Evolutionary conservation across 1,139 yeast species (phyloP), one percentile per base, ranked within the genome.

Genomic region (Taiozyma sp.): DNA sequence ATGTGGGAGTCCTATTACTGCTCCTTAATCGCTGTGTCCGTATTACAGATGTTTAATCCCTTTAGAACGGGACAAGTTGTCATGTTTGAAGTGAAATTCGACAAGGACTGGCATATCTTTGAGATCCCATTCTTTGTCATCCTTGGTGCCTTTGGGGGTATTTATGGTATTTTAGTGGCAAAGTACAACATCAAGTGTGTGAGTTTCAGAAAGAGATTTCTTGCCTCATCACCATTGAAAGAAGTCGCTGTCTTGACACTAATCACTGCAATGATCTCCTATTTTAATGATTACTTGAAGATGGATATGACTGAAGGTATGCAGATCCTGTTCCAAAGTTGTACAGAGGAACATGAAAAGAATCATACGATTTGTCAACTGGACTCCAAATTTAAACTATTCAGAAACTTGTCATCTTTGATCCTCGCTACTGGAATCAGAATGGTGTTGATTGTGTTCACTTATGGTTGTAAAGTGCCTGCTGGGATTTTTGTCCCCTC

Each of bases 231-330:
- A 60, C 88, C 88, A 0, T 67, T 88, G 1, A 76, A 80, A 48
- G 99, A 95, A 66, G 95, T 89, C 2, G 68, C 83, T 1, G 53
- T 79, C 1, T 68, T 95, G 46, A 81, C 96, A 0, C 59, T 80
- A 0, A 65, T 89, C 14, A 88, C 98, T 0, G 86, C 96, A 0
- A 64, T 81, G 16, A 70, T 93, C 43, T 85, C 96, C 45, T 95
- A 89, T 65, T 88, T 87, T 66, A 93, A 89, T 66, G 85, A 83
- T 57, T 93, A 85, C 63, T 73, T 93, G 53, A 75, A 82, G 50
- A 70, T 87, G 26, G 99, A 95, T 65, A 93, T 95, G 99, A 90
- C 99, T 0, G 96, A 91, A 64, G 79, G 90, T 19, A 93, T 95
- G 98, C 93, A 89, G 61, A 71, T 85, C 10, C 70, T 95, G 42